Percentiles rank a stretch among this genome's conserved stretches.
Evolutionary conservation across 2,329 filamentous ascomycete genomes (phyloP).

Genomic region (Anisogramma anomala): DNA sequence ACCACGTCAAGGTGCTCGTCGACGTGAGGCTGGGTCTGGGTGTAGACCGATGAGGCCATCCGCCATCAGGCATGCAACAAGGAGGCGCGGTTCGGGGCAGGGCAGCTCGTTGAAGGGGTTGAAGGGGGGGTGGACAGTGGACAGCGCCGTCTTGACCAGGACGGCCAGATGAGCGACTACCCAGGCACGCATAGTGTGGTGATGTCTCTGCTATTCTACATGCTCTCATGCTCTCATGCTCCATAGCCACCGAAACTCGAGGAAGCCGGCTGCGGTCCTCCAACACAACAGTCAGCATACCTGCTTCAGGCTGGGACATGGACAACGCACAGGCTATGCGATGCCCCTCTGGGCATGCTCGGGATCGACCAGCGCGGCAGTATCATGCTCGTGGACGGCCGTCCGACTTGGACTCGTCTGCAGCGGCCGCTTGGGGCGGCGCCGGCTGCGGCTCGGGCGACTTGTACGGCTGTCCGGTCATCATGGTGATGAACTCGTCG

Average conservation of each 20-base stretch:
- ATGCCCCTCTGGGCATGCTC: conserved; percentile 26
- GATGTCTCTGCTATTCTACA: not conserved
- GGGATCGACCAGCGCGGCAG: conserved; percentile 24
- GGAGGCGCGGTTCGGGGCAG: no score
- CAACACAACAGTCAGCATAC: no score
- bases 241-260: conserved; percentile 18
- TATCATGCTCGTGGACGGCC: conserved; percentile 23
- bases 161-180: no score
- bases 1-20: conserved; percentile 46
- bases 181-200: no score
- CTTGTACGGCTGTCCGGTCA: conserved; percentile 27
- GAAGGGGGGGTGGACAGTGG: no score
- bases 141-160: no score
- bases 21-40: conserved; percentile 14
- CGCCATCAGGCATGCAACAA: not conserved
- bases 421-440: conserved; percentile 10
- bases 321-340: conserved; percentile 14
- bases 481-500: conserved; percentile 32
- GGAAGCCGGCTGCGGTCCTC: no score
- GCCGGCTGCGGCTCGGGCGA: conserved; percentile 17
- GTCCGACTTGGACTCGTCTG: conserved; percentile 18
- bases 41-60: no score
- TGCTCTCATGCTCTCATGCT: not conserved
- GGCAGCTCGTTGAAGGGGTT: no score
- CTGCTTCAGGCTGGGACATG: no score